Percentiles rank a stretch among this genome's conserved stretches.
phyloP scores from a whole-genome alignment of 352 stramenopile species.

The Peronospora tabacina region DNA sequence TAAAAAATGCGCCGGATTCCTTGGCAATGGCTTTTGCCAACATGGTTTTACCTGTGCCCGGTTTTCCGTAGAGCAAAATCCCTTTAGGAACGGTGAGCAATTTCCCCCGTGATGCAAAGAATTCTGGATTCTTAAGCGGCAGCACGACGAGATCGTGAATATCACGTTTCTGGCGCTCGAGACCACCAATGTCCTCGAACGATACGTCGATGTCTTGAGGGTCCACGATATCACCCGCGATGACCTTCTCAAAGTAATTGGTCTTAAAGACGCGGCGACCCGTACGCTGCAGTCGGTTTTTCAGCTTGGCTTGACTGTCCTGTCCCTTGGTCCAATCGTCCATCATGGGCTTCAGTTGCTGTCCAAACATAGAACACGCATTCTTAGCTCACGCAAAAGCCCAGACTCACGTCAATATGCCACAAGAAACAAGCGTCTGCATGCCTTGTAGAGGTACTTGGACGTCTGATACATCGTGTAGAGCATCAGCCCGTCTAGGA shows the following conservation, averaged over 20 bases:
- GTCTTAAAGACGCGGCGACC: conserved; percentile 63
- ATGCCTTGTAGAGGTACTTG: conserved; percentile 81
- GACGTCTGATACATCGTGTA: conserved; percentile 77
- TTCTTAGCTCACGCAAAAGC: neutral
- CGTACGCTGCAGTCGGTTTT: conserved; percentile 59
- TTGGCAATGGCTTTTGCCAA: conserved; percentile 93
- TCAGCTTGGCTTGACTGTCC: conserved; percentile 57
- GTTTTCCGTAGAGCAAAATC: conserved; percentile 78
- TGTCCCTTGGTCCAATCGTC: conserved; percentile 66
- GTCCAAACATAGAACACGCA: conserved; percentile 1
- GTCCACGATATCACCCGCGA: conserved; percentile 92
- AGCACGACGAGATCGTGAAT: conserved; percentile 95
- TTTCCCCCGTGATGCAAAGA: conserved; percentile 85
- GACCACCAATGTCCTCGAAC: conserved; percentile 94
- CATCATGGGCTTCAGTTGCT: conserved; percentile 78
- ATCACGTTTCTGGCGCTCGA: conserved; percentile 94
- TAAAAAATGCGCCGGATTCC: conserved; percentile 88
- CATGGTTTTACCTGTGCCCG: conserved; percentile 88
- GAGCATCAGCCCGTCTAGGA: conserved; percentile 73
- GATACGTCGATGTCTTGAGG: conserved; percentile 85
- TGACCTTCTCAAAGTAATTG: conserved; percentile 87
- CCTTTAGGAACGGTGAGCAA: conserved; percentile 83
- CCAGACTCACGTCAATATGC: neutral
- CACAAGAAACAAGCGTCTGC: neutral
- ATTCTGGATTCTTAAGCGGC: conserved; percentile 85